Conservation (phyloP, 2,329 filamentous ascomycete genomes). For the Aspergillus pseudoterreus region DNA sequence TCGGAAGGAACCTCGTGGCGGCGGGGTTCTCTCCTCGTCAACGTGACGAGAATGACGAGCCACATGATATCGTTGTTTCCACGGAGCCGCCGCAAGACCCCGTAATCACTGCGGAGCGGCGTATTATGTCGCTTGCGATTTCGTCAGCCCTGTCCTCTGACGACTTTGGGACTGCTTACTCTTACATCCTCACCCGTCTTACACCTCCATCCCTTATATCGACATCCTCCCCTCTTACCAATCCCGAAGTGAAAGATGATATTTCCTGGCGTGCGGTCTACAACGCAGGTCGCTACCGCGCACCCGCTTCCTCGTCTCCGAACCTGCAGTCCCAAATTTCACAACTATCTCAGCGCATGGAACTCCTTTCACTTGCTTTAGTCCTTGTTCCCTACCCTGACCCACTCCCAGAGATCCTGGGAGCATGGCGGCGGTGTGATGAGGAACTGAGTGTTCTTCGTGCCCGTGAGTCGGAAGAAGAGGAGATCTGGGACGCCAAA, state of each 20-base stretch:
- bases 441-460: constrained; percentile 56
- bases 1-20: constrained; percentile 56
- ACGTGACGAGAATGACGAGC: constrained; percentile 15
- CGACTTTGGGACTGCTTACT: constrained; percentile 61
- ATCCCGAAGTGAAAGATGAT: constrained; percentile 46
- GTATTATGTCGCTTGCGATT: constrained; percentile 46
- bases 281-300: constrained; percentile 56
- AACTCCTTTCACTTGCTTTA: constrained; percentile 60
- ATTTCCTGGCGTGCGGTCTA: constrained; percentile 63
- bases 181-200: constrained; percentile 61
- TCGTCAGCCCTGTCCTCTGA: constrained; percentile 41
- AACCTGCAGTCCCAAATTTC: constrained; percentile 45
- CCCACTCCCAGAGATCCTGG: constrained; percentile 57
- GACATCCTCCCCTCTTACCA: constrained; percentile 24
- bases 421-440: constrained; percentile 61
- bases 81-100: constrained; percentile 21
- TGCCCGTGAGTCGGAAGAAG: constrained; percentile 53
- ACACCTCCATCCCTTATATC: constrained; percentile 33
- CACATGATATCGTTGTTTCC: constrained; percentile 6
- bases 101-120: constrained; percentile 40
- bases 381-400: constrained; percentile 55
- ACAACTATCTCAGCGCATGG: constrained; percentile 60
- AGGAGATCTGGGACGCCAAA: constrained; percentile 55
- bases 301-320: constrained; percentile 26
- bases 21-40: constrained; percentile 36